These are phyloP conservation scores for Nakataea oryzae DNA, from an alignment of 2,329 filamentous ascomycete species.

Conservation along the genomic window DNA sequence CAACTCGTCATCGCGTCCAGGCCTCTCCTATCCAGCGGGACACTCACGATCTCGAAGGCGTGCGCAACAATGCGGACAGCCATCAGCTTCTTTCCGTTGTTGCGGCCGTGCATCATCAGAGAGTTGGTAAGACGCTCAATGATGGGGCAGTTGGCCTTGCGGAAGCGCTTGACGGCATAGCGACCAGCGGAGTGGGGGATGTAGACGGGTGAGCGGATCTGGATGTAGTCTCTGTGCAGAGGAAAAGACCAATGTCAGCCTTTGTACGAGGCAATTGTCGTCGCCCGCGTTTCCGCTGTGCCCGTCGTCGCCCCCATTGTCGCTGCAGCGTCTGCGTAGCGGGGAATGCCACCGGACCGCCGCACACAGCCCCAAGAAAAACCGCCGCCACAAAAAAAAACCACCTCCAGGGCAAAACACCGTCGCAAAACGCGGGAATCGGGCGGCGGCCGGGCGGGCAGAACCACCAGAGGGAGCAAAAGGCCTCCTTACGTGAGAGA, in stretches of 20 bases:
- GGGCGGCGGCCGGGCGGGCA: constrained; percentile 9
- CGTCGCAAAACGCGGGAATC: not conserved
- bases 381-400: not conserved
- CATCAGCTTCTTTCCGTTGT: constrained; percentile 99
- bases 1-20: not conserved
- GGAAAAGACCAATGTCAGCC: constrained; percentile 9
- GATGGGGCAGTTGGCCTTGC: constrained; percentile 99
- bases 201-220: constrained; percentile 98
- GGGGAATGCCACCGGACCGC: not conserved
- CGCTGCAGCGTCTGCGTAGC: not conserved
- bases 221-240: constrained; percentile 84
- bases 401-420: not conserved
- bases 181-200: constrained; percentile 97
- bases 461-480: constrained; percentile 16
- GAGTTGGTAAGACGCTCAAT: constrained; percentile 99
- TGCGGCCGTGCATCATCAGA: constrained; percentile 99
- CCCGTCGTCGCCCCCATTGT: not conserved
- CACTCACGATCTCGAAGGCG: constrained; percentile 90
- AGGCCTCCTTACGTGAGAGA: constrained; percentile 84
- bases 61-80: constrained; percentile 98
- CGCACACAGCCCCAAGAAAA: not conserved
- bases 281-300: not conserved
- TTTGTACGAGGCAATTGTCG: not conserved
- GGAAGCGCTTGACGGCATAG: constrained; percentile 99
- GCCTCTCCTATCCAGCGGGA: not conserved